Percentiles rank a stretch among this genome's conserved stretches.
These are phyloP conservation scores for Trichoderma orchidacearum DNA, from an alignment of 495 filamentous ascomycete species.

Conservation along the genomic window DNA sequence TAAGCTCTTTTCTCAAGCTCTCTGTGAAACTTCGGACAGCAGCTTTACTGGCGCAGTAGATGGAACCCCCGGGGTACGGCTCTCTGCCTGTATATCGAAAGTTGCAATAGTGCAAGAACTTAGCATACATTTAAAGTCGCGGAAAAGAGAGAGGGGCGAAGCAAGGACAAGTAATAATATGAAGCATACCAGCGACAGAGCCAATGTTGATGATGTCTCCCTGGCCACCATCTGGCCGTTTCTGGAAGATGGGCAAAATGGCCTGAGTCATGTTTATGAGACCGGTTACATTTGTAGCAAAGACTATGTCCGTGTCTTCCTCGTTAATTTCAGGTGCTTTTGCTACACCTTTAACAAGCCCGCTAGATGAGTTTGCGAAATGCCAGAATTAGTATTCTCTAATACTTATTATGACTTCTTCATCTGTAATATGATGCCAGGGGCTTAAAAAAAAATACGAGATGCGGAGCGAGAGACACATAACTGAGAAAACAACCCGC, in stretches of 20 bases:
- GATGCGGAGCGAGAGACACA: too few relatives aligned
- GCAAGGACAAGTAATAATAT: neutral
- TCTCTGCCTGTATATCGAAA: slow-evolving; percentile 57
- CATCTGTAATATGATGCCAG: too few relatives aligned
- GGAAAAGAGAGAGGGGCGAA: neutral
- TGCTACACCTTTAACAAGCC: slow-evolving; percentile 77
- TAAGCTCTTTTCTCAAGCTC: slow-evolving; percentile 73
- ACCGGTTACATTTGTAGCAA: slow-evolving; percentile 84
- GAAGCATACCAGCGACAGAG: slow-evolving; percentile 54
- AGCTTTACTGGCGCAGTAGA: slow-evolving; percentile 96
- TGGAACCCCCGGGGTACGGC: slow-evolving; percentile 76
- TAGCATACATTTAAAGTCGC: too few relatives aligned
- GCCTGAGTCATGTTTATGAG: slow-evolving; percentile 97
- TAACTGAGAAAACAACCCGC: too few relatives aligned
- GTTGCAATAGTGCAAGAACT: too few relatives aligned
- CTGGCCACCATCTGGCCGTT: slow-evolving; percentile 58
- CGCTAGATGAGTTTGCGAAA: slow-evolving; percentile 29
- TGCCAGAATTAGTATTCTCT: neutral
- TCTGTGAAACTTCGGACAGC: slow-evolving; percentile 87
- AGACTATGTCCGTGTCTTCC: slow-evolving; percentile 79
- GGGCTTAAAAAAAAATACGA: too few relatives aligned
- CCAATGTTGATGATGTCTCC: slow-evolving; percentile 98
- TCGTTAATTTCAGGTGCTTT: slow-evolving; percentile 72
- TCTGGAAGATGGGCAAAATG: slow-evolving; percentile 71
- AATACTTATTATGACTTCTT: too few relatives aligned